Conservation (phyloP, 2,329 filamentous ascomycete species). For the Colletotrichum cordylinicola region DNA sequence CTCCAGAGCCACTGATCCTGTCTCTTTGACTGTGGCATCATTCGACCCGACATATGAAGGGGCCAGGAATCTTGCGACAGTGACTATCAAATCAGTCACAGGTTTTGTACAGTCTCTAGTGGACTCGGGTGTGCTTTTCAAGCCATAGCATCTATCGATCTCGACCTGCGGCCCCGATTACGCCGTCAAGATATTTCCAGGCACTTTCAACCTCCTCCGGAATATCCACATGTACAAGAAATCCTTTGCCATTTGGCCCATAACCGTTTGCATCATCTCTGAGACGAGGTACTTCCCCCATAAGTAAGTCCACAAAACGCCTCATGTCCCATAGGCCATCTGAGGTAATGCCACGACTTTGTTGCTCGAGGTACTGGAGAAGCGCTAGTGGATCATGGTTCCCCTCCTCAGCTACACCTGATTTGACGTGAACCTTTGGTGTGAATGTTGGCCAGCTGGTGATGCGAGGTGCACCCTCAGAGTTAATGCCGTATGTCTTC, state of each 20-base stretch:
- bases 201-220: slow-evolving; percentile 38
- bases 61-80: background rate
- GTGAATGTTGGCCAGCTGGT: slow-evolving; percentile 18
- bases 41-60: background rate
- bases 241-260: slow-evolving; percentile 46
- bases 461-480: background rate
- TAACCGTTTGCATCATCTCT: slow-evolving; percentile 47
- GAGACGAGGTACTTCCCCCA: slow-evolving; percentile 48
- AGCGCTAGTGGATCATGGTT: background rate
- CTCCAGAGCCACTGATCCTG: background rate
- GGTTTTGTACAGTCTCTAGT: background rate
- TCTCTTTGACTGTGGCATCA: background rate
- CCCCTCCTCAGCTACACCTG: background rate
- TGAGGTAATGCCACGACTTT: background rate
- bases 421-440: background rate
- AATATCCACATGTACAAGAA: slow-evolving; percentile 49
- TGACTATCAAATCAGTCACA: background rate
- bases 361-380: background rate
- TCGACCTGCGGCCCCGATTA: background rate
- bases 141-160: background rate
- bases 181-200: slow-evolving; percentile 27
- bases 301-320: slow-evolving; percentile 45
- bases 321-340: slow-evolving; percentile 39
- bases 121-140: background rate
- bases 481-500: slow-evolving; percentile 35